phyloP scores from a whole-genome alignment of 371 early-diverging fungal species.

The Hamiltosporidium tvaerminnensis region DNA sequence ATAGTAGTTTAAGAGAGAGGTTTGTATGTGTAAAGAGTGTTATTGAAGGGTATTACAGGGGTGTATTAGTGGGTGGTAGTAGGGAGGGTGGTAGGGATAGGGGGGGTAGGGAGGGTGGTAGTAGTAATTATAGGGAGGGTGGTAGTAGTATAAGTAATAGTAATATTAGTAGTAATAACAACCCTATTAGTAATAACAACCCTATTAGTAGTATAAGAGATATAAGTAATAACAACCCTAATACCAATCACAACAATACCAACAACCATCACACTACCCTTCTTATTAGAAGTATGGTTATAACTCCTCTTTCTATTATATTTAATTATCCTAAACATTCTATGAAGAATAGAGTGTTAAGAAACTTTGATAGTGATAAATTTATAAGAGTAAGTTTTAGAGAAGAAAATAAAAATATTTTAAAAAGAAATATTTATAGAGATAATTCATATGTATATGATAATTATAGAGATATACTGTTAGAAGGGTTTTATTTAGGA shows the following conservation, averaged over 20 bases:
- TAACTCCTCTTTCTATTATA: slow-evolving; percentile 17
- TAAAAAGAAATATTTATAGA: not conserved
- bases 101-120: no score
- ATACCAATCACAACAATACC: not conserved
- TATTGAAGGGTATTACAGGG: slow-evolving; percentile 1
- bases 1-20: not conserved
- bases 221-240: no score
- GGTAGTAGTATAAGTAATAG: no score
- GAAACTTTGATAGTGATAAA: slow-evolving; percentile 51
- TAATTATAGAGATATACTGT: slow-evolving; percentile 52
- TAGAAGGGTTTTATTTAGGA: slow-evolving; percentile 57
- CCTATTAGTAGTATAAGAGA: no score
- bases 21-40: not conserved
- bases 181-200: no score
- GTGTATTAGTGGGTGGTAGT: no score
- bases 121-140: no score
- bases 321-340: slow-evolving; percentile 10
- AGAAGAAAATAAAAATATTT: slow-evolving; percentile 55
- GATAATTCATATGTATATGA: slow-evolving; percentile 16
- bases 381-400: slow-evolving; percentile 59
- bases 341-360: slow-evolving; percentile 7
- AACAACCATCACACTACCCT: no score
- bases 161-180: no score
- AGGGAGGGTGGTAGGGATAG: no score
- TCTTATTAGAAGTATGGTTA: not conserved